These are phyloP conservation scores for Marasmius sp. DNA, from an alignment of 1,284 basidiomycete species.

Conservation along the genomic window DNA sequence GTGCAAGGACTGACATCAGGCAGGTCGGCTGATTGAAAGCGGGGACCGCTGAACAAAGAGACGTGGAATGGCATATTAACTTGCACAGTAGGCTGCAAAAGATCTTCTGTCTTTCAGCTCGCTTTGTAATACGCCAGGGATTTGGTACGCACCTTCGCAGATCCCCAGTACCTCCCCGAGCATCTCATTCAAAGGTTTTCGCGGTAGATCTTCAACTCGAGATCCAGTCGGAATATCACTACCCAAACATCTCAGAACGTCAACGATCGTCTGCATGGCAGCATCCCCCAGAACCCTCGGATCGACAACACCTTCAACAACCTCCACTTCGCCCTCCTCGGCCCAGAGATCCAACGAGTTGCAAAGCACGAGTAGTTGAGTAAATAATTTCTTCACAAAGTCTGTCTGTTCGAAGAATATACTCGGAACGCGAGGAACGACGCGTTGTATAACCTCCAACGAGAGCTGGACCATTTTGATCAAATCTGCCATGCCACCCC, in stretches of 20 bases:
- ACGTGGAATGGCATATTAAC: slow-evolving; percentile 34
- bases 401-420: not conserved
- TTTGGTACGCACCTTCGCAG: not conserved
- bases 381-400: slow-evolving; percentile 40
- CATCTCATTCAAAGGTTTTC: not conserved
- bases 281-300: slow-evolving; percentile 39
- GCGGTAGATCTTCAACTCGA: not conserved
- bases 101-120: slow-evolving; percentile 26
- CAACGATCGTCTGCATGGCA: slow-evolving; percentile 31
- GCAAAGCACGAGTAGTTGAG: slow-evolving; percentile 52
- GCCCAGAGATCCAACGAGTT: slow-evolving; percentile 58
- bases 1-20: not conserved
- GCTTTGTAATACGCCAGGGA: not conserved
- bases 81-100: slow-evolving; percentile 30
- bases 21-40: slow-evolving; percentile 7
- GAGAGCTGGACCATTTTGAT: not conserved
- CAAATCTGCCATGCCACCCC: not conserved
- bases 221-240: slow-evolving; percentile 18
- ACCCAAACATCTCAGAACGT: slow-evolving; percentile 39
- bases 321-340: slow-evolving; percentile 34
- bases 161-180: not conserved
- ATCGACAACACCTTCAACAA: slow-evolving; percentile 33
- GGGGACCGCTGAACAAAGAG: slow-evolving; percentile 23
- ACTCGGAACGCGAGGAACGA: not conserved
- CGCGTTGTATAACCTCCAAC: slow-evolving; percentile 1